phyloP scores from a whole-genome alignment of 2,329 filamentous ascomycete genomes.

The Paracorniculantispora psalliotae region DNA sequence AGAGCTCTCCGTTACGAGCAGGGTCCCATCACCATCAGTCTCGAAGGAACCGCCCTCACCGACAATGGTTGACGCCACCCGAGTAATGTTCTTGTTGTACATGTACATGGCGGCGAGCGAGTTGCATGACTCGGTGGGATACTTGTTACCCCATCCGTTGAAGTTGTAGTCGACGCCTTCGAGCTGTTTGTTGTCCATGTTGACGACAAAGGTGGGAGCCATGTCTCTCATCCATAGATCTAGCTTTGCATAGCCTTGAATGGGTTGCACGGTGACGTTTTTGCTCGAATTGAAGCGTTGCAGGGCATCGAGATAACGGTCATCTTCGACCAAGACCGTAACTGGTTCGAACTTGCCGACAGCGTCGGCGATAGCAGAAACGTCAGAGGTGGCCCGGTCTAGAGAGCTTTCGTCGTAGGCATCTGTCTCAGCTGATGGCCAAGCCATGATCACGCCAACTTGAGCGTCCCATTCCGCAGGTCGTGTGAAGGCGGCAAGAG shows the following conservation, averaged over 20 bases:
- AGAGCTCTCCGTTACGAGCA: slow-evolving; percentile 24
- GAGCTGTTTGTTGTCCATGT: background rate
- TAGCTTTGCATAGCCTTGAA: slow-evolving; percentile 10
- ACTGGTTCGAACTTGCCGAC: slow-evolving; percentile 24
- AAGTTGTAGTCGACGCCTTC: slow-evolving; percentile 24
- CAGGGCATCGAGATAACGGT: slow-evolving; percentile 10
- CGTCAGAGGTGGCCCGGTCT: slow-evolving; percentile 16
- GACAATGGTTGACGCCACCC: slow-evolving; percentile 10
- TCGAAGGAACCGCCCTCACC: slow-evolving; percentile 22
- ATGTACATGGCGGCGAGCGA: slow-evolving; percentile 16
- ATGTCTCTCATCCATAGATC: slow-evolving; percentile 27
- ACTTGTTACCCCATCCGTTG: slow-evolving; percentile 26
- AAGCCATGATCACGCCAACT: slow-evolving; percentile 7
- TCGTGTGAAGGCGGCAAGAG: background rate
- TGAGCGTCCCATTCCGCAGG: slow-evolving; percentile 9
- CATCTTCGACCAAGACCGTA: slow-evolving; percentile 16
- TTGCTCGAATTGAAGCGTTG: slow-evolving; percentile 8
- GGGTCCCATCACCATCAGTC: slow-evolving; percentile 17
- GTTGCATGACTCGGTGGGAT: slow-evolving; percentile 12
- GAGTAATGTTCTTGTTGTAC: background rate
- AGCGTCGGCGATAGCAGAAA: slow-evolving; percentile 22
- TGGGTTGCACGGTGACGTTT: background rate
- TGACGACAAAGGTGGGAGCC: slow-evolving; percentile 20
- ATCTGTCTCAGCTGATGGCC: slow-evolving; percentile 1
- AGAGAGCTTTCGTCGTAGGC: slow-evolving; percentile 2